phyloP scores from a whole-genome alignment of 2,329 filamentous ascomycete species.

The Epichloe gansuensis region DNA sequence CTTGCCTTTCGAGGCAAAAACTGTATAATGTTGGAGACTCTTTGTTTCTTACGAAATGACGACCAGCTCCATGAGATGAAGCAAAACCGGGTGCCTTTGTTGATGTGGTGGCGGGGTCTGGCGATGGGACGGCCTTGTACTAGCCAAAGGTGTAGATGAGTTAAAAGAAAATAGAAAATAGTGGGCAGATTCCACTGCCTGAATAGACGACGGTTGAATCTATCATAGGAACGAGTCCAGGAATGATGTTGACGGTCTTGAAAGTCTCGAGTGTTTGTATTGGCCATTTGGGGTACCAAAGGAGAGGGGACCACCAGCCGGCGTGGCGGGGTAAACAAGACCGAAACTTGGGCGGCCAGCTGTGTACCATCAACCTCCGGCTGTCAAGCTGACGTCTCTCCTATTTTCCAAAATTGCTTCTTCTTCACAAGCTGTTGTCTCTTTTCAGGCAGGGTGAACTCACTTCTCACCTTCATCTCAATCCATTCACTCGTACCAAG shows the following conservation, averaged over 20 bases:
- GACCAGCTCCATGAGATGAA: slow-evolving; percentile 13
- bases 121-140: slow-evolving; percentile 17
- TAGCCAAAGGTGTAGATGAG: slow-evolving; percentile 18
- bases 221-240: slow-evolving; percentile 14
- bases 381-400: neutral
- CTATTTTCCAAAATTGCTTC: neutral
- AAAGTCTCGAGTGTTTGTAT: too few relatives aligned
- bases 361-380: neutral
- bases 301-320: neutral
- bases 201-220: slow-evolving; percentile 41
- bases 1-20: neutral
- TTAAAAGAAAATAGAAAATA: neutral
- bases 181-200: slow-evolving; percentile 2
- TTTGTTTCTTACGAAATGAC: slow-evolving; percentile 11
- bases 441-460: neutral
- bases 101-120: slow-evolving; percentile 19
- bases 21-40: slow-evolving; percentile 13
- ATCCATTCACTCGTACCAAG: neutral
- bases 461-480: neutral
- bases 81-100: slow-evolving; percentile 6
- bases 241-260: too few relatives aligned
- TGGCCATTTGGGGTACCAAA: too few relatives aligned
- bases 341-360: neutral
- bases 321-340: slow-evolving; percentile 1
- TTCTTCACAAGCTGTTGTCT: neutral